Base-by-base conservation (phyloP, 192 early-diverging fungal genomes). In the Entophlyctis luteolus region DNA sequence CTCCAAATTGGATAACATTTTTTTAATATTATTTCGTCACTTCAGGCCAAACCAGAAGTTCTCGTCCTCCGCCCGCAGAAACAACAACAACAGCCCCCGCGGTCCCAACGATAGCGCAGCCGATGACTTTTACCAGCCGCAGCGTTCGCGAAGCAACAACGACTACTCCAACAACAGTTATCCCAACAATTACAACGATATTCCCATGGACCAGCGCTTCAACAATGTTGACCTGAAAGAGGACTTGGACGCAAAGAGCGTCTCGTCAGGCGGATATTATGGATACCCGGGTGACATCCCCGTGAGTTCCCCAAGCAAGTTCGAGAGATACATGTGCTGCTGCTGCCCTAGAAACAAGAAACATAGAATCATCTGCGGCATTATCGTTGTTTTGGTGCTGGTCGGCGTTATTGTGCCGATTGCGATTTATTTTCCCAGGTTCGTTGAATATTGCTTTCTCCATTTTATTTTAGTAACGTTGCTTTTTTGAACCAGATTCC, bases 261-360 rank as follows among this genome's bases (percentile, higher is more conserved):
- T 4, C 57, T 27, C n/a, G 18, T 59, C 57, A 0, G 57, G 45
- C 28, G 8, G 8, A n/a, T 8, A 42, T 8, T 42, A 42, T 42
- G 39, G 39, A 12, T 8, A 42, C n/a, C 10, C 8, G 8, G 39
- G n/a, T 42, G 39, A 42, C n/a, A n/a, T 8, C n/a, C 10, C n/a
- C 39, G 39, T 42, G 39, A 42, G n/a, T 12, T 42, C 37, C n/a
- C 16, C n/a, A 3, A 39, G 18, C n/a, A 42, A 22, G 39, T 42
- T 42, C 32, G 45, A 66, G 29, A 63, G 34, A 34, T 63, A 31
- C 45, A 32, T 52, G 4, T 66, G 63, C 50, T 54, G 63, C 63
- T 66, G 63, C 23, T 66, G 63, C 52, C 63, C 63, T 12, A 66
- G 55, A 48, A 66, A 28, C 50, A 66, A 66, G 50, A 66, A 66